Conservation (phyloP, 1,284 basidiomycete genomes). For the Abortiporus biennis region DNA sequence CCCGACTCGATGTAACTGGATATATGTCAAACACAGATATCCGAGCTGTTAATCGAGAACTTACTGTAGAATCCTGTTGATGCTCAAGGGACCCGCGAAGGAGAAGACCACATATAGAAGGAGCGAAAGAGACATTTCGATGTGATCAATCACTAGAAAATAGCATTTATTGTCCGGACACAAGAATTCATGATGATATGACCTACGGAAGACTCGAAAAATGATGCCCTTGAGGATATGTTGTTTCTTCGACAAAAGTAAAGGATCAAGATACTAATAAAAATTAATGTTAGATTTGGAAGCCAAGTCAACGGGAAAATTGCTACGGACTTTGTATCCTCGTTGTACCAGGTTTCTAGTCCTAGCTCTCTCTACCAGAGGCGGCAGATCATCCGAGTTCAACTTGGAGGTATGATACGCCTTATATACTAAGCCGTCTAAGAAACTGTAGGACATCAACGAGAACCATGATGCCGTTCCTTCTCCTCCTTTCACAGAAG, state of each 20-base stretch:
- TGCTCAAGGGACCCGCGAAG: conserved; percentile 37
- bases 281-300: not conserved
- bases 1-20: conserved; percentile 35
- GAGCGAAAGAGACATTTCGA: conserved; percentile 14
- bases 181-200: not conserved
- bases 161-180: not conserved
- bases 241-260: conserved; percentile 9
- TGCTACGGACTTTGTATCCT: conserved; percentile 21
- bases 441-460: conserved; percentile 48
- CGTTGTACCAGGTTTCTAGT: conserved; percentile 32
- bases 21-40: not conserved
- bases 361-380: conserved; percentile 41
- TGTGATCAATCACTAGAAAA: conserved; percentile 16
- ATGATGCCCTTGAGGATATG: conserved; percentile 19
- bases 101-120: conserved; percentile 2
- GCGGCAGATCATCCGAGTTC: conserved; percentile 30
- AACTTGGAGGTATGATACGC: conserved; percentile 15
- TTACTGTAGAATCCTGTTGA: conserved; percentile 35
- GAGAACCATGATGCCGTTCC: conserved; percentile 58
- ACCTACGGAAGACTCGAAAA: conserved; percentile 16
- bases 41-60: conserved; percentile 7
- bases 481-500: conserved; percentile 49
- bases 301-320: not conserved
- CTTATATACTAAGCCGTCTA: conserved; percentile 26
- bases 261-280: conserved; percentile 22